phyloP scores from a whole-genome alignment of 345 rosid genomes.

The Carallia brachiata region DNA sequence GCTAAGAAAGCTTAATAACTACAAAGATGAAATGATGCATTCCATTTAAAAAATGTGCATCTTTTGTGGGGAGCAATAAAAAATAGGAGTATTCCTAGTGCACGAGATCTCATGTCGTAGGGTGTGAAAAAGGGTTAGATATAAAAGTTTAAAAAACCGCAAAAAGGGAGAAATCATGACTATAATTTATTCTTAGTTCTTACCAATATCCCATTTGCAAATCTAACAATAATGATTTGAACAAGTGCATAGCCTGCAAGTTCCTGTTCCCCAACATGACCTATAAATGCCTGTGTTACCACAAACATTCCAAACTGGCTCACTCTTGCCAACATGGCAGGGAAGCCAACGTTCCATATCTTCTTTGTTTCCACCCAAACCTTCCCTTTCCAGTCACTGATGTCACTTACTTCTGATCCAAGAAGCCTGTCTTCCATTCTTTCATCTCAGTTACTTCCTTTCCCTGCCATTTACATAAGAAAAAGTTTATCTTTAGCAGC shows the following conservation, averaged over 20 bases:
- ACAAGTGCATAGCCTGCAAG: conserved; percentile 52
- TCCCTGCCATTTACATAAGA: no score
- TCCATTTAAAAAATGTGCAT: no score
- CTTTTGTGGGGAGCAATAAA: no score
- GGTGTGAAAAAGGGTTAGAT: no score
- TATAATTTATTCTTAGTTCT: not conserved
- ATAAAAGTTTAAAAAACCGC: not conserved
- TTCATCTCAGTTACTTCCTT: not conserved
- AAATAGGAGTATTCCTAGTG: no score
- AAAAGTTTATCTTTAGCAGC: no score
- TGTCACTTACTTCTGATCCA: conserved; percentile 6
- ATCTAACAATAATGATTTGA: conserved; percentile 40
- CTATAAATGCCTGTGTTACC: conserved; percentile 53
- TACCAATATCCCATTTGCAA: conserved; percentile 47
- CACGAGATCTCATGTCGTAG: no score
- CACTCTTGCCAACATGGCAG: conserved; percentile 46
- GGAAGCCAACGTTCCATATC: conserved; percentile 55
- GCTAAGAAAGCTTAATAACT: not conserved
- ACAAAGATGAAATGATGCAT: not conserved
- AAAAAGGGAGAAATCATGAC: not conserved
- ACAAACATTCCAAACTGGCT: conserved; percentile 46
- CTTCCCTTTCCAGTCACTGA: conserved; percentile 10
- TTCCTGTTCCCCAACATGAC: conserved; percentile 32
- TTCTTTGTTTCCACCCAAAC: conserved; percentile 37
- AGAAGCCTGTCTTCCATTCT: conserved; percentile 35